These are phyloP conservation scores for Aspergillus novoparasiticus DNA, from an alignment of 2,329 filamentous ascomycete genomes.

Conservation along the genomic window DNA sequence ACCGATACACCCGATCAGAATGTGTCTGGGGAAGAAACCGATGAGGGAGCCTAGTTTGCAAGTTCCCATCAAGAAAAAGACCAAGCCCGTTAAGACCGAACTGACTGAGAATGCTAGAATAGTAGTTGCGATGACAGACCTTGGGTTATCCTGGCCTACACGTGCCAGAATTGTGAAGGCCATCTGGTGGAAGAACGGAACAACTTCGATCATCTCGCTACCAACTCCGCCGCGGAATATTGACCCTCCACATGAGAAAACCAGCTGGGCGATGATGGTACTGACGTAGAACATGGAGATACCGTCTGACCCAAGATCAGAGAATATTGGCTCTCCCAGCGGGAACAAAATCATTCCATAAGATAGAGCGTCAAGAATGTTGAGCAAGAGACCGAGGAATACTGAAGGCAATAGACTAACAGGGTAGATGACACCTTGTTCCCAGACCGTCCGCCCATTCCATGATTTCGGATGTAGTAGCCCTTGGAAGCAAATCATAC, in stretches of 20 bases:
- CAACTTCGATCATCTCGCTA: slow-evolving; percentile 97
- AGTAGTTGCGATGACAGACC: slow-evolving; percentile 89
- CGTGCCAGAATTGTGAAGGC: slow-evolving; percentile 79
- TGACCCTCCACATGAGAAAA: slow-evolving; percentile 81
- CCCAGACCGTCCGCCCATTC: slow-evolving; percentile 67
- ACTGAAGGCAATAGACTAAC: slow-evolving; percentile 79
- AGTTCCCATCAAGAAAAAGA: slow-evolving; percentile 88
- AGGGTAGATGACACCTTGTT: slow-evolving; percentile 66
- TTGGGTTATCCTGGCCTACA: slow-evolving; percentile 77
- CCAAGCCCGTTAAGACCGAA: slow-evolving; percentile 83
- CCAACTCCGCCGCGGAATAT: slow-evolving; percentile 89
- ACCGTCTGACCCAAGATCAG: slow-evolving; percentile 82
- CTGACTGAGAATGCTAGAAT: slow-evolving; percentile 90
- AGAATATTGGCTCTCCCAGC: slow-evolving; percentile 82
- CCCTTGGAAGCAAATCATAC: slow-evolving; percentile 30
- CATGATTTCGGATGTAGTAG: slow-evolving; percentile 69
- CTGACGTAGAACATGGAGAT: slow-evolving; percentile 99
- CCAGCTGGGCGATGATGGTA: slow-evolving; percentile 89
- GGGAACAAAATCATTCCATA: slow-evolving; percentile 98
- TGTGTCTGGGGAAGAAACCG: slow-evolving; percentile 95
- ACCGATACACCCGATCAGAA: slow-evolving; percentile 94
- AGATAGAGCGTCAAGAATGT: slow-evolving; percentile 90
- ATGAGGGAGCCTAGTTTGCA: slow-evolving; percentile 90
- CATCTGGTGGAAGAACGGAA: slow-evolving; percentile 99
- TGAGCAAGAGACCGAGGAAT: slow-evolving; percentile 82